A percentile compares a stretch with the other conserved stretches of the same genome.
Evolutionary conservation across 208 protist genomes (phyloP).

Genomic region (Trypanosoma congolense): DNA sequence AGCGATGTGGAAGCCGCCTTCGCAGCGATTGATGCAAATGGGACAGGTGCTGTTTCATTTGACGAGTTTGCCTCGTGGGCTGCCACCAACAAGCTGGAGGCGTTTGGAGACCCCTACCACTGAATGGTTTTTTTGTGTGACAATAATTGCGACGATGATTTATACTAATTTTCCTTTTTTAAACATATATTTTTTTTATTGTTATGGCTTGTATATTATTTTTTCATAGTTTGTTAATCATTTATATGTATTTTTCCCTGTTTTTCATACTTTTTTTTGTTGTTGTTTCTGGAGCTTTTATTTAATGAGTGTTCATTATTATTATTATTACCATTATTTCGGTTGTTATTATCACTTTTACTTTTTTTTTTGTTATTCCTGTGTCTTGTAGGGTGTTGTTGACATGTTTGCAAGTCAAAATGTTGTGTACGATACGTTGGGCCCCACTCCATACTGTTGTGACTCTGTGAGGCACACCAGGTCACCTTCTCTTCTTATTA

Average conservation of each 20-base stretch:
- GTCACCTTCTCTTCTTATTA: no score
- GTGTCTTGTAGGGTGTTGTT: no score
- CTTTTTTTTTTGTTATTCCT: no score
- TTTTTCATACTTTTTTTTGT: slow-evolving; percentile 2
- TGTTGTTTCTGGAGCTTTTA: neutral
- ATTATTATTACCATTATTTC: no score
- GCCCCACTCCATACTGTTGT: no score
- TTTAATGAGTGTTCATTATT: no score
- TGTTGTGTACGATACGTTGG: no score
- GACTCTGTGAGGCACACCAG: no score
- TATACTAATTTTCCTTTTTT: slow-evolving; percentile 10
- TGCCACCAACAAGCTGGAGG: slow-evolving; percentile 38
- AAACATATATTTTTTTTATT: slow-evolving; percentile 16
- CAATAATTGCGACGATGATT: slow-evolving; percentile 11
- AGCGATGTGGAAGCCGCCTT: slow-evolving; percentile 51
- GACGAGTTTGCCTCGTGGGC: slow-evolving; percentile 78
- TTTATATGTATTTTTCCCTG: slow-evolving; percentile 10
- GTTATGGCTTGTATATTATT: neutral
- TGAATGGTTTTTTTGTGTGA: neutral
- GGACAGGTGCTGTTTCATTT: slow-evolving; percentile 66
- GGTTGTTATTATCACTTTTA: no score
- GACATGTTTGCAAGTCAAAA: no score
- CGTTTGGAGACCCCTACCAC: slow-evolving; percentile 59
- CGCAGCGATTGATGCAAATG: slow-evolving; percentile 67
- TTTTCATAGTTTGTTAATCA: slow-evolving; percentile 22